Percentiles rank a stretch among this genome's conserved stretches.
phyloP scores from a whole-genome alignment of 257 asterid species.

The Capsicum pubescens region DNA sequence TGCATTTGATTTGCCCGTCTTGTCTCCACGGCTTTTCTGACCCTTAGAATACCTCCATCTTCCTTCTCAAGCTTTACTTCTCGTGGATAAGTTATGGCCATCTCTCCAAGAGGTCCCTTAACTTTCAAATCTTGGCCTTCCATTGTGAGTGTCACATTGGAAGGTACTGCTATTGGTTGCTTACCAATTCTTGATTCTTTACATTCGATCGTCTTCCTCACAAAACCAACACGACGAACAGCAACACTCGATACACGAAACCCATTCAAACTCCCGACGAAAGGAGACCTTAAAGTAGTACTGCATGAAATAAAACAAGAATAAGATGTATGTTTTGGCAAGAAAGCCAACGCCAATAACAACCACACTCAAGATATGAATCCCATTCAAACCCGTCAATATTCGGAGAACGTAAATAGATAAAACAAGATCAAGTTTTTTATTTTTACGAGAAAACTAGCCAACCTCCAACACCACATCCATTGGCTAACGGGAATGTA shows the following conservation, averaged over 20 bases:
- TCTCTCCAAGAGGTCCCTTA: conserved; percentile 94
- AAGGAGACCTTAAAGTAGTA: conserved; percentile 57
- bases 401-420: no score
- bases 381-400: no score
- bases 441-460: no score
- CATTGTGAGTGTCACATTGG: conserved; percentile 70
- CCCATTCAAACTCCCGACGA: conserved; percentile 56
- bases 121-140: conserved; percentile 83
- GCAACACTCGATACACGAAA: conserved; percentile 48
- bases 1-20: conserved; percentile 98
- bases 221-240: conserved; percentile 39
- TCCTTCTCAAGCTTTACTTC: conserved; percentile 71
- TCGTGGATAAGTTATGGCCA: conserved; percentile 82
- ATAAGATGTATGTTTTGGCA: neutral
- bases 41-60: conserved; percentile 72
- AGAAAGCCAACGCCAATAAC: neutral
- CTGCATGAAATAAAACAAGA: conserved; percentile 37
- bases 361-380: neutral
- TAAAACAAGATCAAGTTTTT: no score
- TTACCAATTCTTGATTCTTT: conserved; percentile 97
- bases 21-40: conserved; percentile 74
- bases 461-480: no score
- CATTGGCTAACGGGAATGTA: no score
- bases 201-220: conserved; percentile 68
- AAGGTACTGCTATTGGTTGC: conserved; percentile 85